A percentile compares a stretch with the other conserved stretches of the same genome.
phyloP scores from a whole-genome alignment of 2,329 filamentous ascomycete species.

The Monilinia fructigena region DNA sequence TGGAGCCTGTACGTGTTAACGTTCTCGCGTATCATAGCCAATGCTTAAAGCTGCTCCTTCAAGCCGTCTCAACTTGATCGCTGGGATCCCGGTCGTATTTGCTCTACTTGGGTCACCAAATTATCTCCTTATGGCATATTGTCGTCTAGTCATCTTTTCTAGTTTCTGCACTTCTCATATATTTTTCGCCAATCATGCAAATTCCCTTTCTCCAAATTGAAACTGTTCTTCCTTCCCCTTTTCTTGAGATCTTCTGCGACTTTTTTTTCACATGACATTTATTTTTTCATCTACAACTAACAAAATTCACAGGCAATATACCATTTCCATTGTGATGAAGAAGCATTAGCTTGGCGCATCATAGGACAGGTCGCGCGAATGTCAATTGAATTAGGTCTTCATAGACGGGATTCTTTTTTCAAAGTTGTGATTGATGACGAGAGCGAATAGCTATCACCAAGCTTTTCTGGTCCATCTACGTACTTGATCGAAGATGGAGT shows the following conservation, averaged over 20 bases:
- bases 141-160: neutral
- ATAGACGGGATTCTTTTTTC: constrained; percentile 71
- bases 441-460: constrained; percentile 67
- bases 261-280: neutral
- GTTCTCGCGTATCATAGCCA: neutral
- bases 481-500: constrained; percentile 82
- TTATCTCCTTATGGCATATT: neutral
- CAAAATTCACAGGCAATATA: constrained; percentile 60
- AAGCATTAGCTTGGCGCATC: constrained; percentile 80
- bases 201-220: neutral
- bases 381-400: constrained; percentile 79
- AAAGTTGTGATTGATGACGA: constrained; percentile 62
- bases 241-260: neutral
- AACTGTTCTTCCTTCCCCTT: neutral
- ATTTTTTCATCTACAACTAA: constrained; percentile 43
- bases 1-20: no score
- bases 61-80: neutral
- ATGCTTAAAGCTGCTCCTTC: neutral
- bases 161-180: neutral
- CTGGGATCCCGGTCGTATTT: neutral
- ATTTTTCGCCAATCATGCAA: neutral
- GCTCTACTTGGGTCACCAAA: neutral
- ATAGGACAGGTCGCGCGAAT: constrained; percentile 80
- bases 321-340: constrained; percentile 82
- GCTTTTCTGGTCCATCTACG: constrained; percentile 84